phyloP scores from a whole-genome alignment of 139 green algal species.

The Chlorella sorokiniana region DNA sequence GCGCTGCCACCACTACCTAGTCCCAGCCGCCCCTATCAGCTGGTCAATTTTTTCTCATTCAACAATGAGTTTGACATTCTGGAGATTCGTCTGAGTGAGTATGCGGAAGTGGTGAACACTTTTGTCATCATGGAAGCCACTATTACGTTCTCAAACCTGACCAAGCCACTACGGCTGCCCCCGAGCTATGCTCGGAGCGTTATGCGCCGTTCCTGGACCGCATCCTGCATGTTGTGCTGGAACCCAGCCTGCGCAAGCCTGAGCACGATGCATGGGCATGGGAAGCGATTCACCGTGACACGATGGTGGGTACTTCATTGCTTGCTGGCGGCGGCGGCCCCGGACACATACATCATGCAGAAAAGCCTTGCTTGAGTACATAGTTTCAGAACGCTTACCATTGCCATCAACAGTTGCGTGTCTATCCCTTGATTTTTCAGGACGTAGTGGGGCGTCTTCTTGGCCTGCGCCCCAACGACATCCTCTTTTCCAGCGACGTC shows the following conservation, averaged over 20 bases:
- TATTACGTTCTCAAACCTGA: background rate
- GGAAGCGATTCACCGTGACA: background rate
- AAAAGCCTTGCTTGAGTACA: background rate
- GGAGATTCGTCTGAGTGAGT: background rate
- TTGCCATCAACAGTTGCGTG: background rate
- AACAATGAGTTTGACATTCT: background rate
- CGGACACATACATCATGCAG: background rate
- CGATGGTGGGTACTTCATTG: background rate
- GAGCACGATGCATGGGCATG: background rate
- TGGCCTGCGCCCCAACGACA: background rate
- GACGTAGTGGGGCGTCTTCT: background rate
- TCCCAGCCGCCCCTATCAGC: too few species aligned
- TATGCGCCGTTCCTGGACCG: background rate
- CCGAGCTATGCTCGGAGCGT: background rate
- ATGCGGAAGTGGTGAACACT: background rate
- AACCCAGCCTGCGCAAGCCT: background rate
- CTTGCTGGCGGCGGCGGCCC: background rate
- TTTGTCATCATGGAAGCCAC: background rate
- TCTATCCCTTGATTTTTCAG: background rate
- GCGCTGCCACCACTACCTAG: too few species aligned
- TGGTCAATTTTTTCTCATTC: background rate
- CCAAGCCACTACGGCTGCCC: background rate
- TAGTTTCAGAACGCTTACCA: background rate
- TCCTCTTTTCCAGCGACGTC: background rate
- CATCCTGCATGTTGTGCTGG: background rate